Evolutionary conservation across 2,329 filamentous ascomycete genomes (phyloP).

Genomic region (Diaporthe citri): DNA sequence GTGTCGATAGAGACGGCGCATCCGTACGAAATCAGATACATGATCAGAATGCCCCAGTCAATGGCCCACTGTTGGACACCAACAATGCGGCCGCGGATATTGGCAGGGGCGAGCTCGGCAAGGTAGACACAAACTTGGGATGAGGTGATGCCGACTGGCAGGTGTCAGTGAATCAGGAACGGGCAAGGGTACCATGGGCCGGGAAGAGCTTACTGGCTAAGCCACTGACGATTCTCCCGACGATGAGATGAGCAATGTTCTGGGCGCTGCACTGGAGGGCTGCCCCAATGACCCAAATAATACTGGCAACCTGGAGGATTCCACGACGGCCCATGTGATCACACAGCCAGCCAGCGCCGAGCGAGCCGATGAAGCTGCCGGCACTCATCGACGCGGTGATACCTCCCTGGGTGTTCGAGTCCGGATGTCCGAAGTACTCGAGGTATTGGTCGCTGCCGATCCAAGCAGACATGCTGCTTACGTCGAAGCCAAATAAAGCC

Average conservation of each 20-base stretch:
- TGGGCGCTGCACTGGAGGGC: conserved; percentile 48
- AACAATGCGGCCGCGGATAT: conserved; percentile 71
- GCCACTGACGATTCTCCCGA: conserved; percentile 78
- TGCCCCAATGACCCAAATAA: conserved; percentile 56
- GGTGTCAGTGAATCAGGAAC: neutral
- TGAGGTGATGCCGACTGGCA: conserved; percentile 79
- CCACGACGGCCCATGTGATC: conserved; percentile 63
- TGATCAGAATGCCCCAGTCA: conserved; percentile 77
- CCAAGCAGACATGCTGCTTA: conserved; percentile 78
- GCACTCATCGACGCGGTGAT: conserved; percentile 82
- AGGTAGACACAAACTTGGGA: conserved; percentile 79
- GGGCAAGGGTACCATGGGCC: neutral
- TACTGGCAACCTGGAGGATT: conserved; percentile 62
- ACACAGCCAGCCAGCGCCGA: conserved; percentile 63
- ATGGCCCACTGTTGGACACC: conserved; percentile 79
- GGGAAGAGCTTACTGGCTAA: conserved; percentile 50
- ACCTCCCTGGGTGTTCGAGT: conserved; percentile 69
- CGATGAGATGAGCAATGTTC: conserved; percentile 78
- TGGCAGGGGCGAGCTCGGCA: conserved; percentile 72
- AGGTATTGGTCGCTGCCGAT: conserved; percentile 62
- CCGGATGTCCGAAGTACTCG: conserved; percentile 37
- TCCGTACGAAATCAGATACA: conserved; percentile 41
- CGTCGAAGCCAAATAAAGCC: conserved; percentile 83
- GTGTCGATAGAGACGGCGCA: conserved; percentile 58
- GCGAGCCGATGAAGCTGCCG: conserved; percentile 74